Evolutionary conservation across 176 grass and related monocot species (phyloP).

Genomic region (Areca catechu): DNA sequence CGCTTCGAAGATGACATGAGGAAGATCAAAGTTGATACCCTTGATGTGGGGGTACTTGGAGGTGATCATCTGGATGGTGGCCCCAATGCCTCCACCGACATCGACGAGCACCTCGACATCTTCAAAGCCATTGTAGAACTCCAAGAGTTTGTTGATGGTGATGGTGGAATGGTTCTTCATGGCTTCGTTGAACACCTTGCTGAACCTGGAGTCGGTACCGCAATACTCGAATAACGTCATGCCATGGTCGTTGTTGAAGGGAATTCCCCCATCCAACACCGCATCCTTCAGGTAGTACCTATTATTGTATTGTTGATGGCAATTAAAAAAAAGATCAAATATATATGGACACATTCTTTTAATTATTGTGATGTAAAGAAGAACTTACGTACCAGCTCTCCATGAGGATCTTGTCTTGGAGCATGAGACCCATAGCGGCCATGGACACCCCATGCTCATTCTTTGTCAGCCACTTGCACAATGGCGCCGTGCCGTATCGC

Average conservation of each 20-base stretch:
- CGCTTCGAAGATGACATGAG: constrained; percentile 92
- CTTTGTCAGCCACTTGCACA: constrained; percentile 77
- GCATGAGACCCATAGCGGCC: constrained; percentile 75
- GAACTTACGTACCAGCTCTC: constrained; percentile 99
- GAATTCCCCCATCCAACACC: constrained; percentile 78
- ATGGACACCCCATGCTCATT: constrained; percentile 91
- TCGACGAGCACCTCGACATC: constrained; percentile 51
- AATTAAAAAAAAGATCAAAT: too few relatives aligned
- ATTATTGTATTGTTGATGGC: not conserved
- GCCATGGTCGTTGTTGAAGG: constrained; percentile 96
- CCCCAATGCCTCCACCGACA: constrained; percentile 87
- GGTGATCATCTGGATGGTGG: constrained; percentile 57
- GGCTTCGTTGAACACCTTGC: constrained; percentile 92
- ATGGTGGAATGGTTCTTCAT: constrained; percentile 90
- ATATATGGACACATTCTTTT: too few relatives aligned
- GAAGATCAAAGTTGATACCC: constrained; percentile 84
- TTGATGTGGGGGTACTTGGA: constrained; percentile 33
- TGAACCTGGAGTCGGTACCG: constrained; percentile 76
- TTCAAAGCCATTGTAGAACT: constrained; percentile 66
- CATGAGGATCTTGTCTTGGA: constrained; percentile 96
- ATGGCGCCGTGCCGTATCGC: constrained; percentile 36
- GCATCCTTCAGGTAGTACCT: constrained; percentile 90
- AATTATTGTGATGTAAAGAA: not conserved
- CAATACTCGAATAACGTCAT: constrained; percentile 92
- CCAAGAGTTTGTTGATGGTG: constrained; percentile 80